Percentiles rank a stretch among this genome's conserved stretches.
Evolutionary conservation across 1,139 yeast species (phyloP).

Genomic region (Saccharomycopsis hybrid): DNA sequence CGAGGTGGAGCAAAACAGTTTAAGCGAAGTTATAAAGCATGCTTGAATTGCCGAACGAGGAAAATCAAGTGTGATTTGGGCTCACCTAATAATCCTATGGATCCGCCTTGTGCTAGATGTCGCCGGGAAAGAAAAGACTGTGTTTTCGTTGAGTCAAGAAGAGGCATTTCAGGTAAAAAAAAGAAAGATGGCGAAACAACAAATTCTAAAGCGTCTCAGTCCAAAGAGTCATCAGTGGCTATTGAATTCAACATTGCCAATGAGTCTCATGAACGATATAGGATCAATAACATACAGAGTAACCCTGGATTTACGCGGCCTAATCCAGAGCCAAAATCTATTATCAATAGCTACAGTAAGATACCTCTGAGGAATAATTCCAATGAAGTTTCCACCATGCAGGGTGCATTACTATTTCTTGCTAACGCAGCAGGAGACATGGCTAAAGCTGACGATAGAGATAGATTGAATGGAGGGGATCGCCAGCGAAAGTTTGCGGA

Average conservation of each 20-base stretch:
- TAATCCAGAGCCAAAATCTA: slow-evolving; percentile 3
- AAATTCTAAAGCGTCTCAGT: too few relatives aligned
- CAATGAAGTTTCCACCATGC: slow-evolving; percentile 39
- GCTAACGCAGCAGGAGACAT: slow-evolving; percentile 72
- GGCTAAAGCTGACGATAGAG: slow-evolving; percentile 60
- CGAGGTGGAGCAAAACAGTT: slow-evolving; percentile 27
- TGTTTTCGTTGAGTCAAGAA: slow-evolving; percentile 52
- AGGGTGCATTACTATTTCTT: slow-evolving; percentile 61
- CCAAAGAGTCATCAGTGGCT: too few relatives aligned
- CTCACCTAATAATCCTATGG: slow-evolving; percentile 61
- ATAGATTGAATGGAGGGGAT: slow-evolving; percentile 48
- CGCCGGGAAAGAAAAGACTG: slow-evolving; percentile 76
- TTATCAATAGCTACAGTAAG: slow-evolving; percentile 11
- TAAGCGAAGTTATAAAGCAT: slow-evolving; percentile 71
- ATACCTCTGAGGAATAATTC: slow-evolving; percentile 12
- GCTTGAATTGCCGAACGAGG: slow-evolving; percentile 73
- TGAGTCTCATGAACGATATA: too few relatives aligned
- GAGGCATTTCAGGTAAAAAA: slow-evolving; percentile 24
- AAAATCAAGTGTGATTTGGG: slow-evolving; percentile 86
- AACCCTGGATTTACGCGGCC: too few relatives aligned
- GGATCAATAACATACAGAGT: too few relatives aligned
- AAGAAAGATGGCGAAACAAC: too few relatives aligned
- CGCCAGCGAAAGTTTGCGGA: too few relatives aligned
- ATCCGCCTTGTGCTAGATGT: slow-evolving; percentile 84
- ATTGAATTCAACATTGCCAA: too few relatives aligned